Evolutionary conservation across 2,329 filamentous ascomycete genomes (phyloP).

Genomic region (Fonsecaea nubica): DNA sequence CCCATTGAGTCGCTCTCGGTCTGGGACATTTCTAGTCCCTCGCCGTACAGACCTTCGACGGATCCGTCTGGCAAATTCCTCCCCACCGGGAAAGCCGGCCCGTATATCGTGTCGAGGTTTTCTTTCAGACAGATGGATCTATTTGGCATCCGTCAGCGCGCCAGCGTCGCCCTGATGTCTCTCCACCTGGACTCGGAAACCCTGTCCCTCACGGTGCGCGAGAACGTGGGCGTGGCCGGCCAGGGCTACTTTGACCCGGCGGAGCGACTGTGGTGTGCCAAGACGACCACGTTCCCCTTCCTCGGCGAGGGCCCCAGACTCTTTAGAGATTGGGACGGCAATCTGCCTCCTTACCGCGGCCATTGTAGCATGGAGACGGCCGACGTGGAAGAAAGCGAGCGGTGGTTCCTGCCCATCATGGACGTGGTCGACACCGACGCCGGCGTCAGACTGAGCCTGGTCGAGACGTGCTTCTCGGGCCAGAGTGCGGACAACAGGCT

Average conservation of each 20-base stretch:
- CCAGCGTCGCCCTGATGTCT: slow-evolving; percentile 57
- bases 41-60: slow-evolving; percentile 58
- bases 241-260: slow-evolving; percentile 53
- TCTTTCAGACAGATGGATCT: slow-evolving; percentile 60
- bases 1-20: slow-evolving; percentile 65
- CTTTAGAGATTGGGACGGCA: slow-evolving; percentile 53
- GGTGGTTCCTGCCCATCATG: slow-evolving; percentile 49
- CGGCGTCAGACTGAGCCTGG: slow-evolving; percentile 46
- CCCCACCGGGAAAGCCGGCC: slow-evolving; percentile 47
- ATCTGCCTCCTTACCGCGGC: slow-evolving; percentile 56
- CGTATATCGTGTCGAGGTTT: slow-evolving; percentile 58
- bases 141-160: slow-evolving; percentile 61
- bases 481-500: slow-evolving; percentile 42
- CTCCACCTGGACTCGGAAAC: slow-evolving; percentile 59
- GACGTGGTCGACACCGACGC: slow-evolving; percentile 46
- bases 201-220: slow-evolving; percentile 60
- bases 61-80: slow-evolving; percentile 54
- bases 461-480: slow-evolving; percentile 44
- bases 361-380: slow-evolving; percentile 48
- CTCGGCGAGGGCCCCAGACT: slow-evolving; percentile 58
- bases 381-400: slow-evolving; percentile 41
- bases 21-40: slow-evolving; percentile 64
- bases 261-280: slow-evolving; percentile 53
- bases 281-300: slow-evolving; percentile 62
- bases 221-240: slow-evolving; percentile 60